phyloP scores from a whole-genome alignment of 106 monocot genomes.

The Xerophyta viscosa region DNA sequence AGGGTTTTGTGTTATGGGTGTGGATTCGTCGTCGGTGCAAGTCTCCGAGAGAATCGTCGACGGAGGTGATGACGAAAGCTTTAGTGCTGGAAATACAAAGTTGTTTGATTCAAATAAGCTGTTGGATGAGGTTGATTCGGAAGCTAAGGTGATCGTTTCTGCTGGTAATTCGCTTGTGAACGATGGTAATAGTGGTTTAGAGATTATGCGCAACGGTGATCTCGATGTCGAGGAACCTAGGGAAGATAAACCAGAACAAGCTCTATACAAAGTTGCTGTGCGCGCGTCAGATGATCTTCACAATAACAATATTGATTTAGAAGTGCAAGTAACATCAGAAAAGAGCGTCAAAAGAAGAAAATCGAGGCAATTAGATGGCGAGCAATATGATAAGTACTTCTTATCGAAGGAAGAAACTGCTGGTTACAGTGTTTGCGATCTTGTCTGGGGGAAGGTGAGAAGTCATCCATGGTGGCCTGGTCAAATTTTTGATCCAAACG shows the following conservation, averaged over 20 bases:
- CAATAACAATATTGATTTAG: neutral
- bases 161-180: neutral
- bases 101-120: neutral
- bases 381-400: neutral
- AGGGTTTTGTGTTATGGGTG: too few relatives aligned
- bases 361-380: neutral
- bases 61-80: too few relatives aligned
- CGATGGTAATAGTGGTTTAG: neutral
- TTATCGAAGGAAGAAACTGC: slow-evolving; percentile 11
- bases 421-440: slow-evolving; percentile 33
- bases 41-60: too few relatives aligned
- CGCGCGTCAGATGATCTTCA: neutral
- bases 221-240: neutral
- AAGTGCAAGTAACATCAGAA: neutral
- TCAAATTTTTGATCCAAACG: slow-evolving; percentile 50
- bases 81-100: neutral
- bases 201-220: neutral
- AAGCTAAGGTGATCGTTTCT: neutral
- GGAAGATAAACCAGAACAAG: neutral
- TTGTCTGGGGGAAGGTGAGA: slow-evolving; percentile 89
- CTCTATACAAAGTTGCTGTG: too few relatives aligned
- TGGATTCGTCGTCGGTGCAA: too few relatives aligned
- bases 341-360: neutral
- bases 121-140: neutral
- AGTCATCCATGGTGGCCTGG: slow-evolving; percentile 96